Conservation (phyloP, 495 filamentous ascomycete species). For the Achaetomiella virescens region DNA sequence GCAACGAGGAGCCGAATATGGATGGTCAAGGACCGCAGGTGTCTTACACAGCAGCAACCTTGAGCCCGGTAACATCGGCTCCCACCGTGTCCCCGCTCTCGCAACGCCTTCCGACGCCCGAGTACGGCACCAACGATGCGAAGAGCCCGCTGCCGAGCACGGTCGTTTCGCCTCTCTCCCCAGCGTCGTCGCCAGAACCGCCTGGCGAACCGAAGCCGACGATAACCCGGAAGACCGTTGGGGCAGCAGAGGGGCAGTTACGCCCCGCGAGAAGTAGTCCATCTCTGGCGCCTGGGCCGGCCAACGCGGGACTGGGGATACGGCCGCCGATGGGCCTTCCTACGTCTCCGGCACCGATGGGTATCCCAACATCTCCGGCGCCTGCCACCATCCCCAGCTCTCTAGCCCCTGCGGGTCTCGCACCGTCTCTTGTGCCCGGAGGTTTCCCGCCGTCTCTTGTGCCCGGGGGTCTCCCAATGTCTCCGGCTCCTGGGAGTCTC, state of each 20-base stretch:
- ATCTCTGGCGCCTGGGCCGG: conserved; percentile 5
- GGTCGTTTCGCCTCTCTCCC: conserved; percentile 24
- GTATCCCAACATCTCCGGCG: conserved; percentile 3
- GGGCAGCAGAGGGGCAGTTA: conserved; percentile 4
- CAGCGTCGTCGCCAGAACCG: conserved; percentile 27
- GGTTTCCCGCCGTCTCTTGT: not conserved
- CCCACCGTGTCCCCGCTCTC: conserved; percentile 14
- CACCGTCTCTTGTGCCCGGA: not conserved
- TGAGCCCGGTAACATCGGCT: conserved; percentile 13
- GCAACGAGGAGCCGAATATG: not conserved
- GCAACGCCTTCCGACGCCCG: conserved; percentile 20
- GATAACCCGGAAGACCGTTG: conserved; percentile 7
- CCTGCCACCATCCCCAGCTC: not conserved
- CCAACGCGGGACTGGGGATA: conserved; percentile 5
- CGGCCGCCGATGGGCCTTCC: conserved; percentile 19
- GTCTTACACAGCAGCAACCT: not conserved
- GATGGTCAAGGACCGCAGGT: not conserved
- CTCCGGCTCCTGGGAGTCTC: too few species aligned
- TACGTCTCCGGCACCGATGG: conserved; percentile 12
- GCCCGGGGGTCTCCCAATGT: too few species aligned
- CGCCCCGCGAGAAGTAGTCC: conserved; percentile 16
- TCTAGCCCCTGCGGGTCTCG: not conserved
- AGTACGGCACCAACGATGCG: conserved; percentile 23
- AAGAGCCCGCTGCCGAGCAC: conserved; percentile 13
- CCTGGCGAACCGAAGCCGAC: conserved; percentile 7